Percentiles rank a stretch among this genome's conserved stretches.
These are phyloP conservation scores for Nissolia schottii DNA, from an alignment of 306 rosid genomes.

Conservation along the genomic window DNA sequence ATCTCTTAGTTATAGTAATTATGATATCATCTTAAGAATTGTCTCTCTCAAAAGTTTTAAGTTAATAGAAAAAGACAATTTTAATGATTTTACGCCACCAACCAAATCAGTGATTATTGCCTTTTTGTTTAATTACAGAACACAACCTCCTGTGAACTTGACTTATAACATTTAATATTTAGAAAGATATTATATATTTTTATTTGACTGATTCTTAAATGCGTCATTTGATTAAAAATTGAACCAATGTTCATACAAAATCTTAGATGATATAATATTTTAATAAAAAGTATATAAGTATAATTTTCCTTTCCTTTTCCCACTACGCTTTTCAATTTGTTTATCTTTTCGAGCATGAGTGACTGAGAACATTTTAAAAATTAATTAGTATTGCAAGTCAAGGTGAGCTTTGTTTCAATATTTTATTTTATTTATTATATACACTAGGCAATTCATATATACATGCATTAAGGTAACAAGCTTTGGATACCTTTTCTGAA, in stretches of 20 bases:
- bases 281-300: neutral
- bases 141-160: neutral
- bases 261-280: neutral
- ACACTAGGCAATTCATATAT: neutral
- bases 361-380: neutral
- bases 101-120: no score
- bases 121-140: neutral
- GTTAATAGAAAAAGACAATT: no score
- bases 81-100: no score
- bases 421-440: neutral
- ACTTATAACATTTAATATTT: neutral
- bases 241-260: neutral
- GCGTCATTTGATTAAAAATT: neutral
- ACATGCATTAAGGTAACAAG: neutral
- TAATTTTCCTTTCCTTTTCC: neutral
- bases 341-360: neutral
- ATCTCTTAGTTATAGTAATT: no score
- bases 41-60: no score
- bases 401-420: neutral
- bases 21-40: no score
- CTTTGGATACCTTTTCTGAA: neutral
- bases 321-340: neutral
- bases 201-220: neutral
- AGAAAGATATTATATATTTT: neutral
- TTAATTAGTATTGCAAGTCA: neutral